A percentile compares a stretch with the other conserved stretches of the same genome.
Evolutionary conservation across 2,329 filamentous ascomycete species (phyloP).

Genomic region (Zymoseptoria crescenta): DNA sequence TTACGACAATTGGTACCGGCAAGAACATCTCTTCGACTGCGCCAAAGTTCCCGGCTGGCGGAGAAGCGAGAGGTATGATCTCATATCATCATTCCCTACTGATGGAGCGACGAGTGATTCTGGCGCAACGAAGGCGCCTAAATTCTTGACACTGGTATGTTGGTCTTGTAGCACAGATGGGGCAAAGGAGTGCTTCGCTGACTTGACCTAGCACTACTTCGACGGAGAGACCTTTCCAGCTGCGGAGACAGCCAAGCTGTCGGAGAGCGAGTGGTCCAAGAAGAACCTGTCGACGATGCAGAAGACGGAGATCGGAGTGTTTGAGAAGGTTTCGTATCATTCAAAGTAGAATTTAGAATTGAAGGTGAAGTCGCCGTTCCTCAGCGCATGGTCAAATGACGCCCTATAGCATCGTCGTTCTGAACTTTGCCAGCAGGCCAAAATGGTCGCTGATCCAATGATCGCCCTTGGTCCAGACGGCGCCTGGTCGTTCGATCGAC

Average conservation of each 20-base stretch:
- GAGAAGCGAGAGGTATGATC: slow-evolving; percentile 9
- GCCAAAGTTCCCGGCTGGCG: slow-evolving; percentile 7
- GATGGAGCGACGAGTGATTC: neutral
- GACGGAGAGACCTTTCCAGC: slow-evolving; percentile 9
- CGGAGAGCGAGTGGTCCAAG: slow-evolving; percentile 12
- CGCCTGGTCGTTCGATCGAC: too few species aligned
- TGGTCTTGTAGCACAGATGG: neutral
- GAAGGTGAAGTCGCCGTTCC: too few species aligned
- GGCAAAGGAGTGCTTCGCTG: neutral
- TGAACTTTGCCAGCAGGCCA: too few species aligned
- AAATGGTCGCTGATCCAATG: too few species aligned
- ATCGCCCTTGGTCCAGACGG: too few species aligned
- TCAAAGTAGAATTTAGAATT: too few species aligned
- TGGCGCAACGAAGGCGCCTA: neutral
- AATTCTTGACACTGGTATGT: slow-evolving; percentile 11
- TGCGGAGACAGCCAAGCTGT: slow-evolving; percentile 3
- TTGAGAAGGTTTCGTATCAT: slow-evolving; percentile 9
- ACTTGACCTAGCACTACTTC: slow-evolving; percentile 10
- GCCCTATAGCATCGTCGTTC: too few species aligned
- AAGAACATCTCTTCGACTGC: slow-evolving; percentile 11
- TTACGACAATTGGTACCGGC: slow-evolving; percentile 11
- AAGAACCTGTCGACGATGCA: slow-evolving; percentile 13
- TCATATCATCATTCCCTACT: slow-evolving; percentile 2
- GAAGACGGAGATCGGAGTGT: slow-evolving; percentile 4
- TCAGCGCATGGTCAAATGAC: too few species aligned